Conservation (phyloP, 2,329 filamentous ascomycete species). For the Dothistroma septosporum region DNA sequence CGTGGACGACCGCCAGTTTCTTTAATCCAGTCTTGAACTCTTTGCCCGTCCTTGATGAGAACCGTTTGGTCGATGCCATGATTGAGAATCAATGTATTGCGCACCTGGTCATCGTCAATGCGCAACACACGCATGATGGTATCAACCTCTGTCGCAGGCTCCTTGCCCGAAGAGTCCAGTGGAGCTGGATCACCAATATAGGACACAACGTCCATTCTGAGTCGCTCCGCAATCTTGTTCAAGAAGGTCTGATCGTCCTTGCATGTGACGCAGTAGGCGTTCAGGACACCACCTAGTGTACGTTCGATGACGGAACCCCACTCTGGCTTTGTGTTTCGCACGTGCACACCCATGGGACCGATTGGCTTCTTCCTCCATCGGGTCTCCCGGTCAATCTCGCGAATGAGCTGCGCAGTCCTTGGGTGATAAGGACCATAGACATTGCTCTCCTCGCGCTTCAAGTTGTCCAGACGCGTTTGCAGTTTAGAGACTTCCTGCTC, state of each 20-base stretch:
- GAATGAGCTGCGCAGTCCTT: conserved; percentile 61
- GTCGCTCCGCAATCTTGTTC: conserved; percentile 58
- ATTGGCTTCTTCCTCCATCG: conserved; percentile 70
- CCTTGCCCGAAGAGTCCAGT: conserved; percentile 60
- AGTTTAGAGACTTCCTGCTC: conserved; percentile 37
- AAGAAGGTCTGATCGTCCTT: conserved; percentile 71
- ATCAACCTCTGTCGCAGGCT: conserved; percentile 68
- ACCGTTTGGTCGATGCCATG: conserved; percentile 79
- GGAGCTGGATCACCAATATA: conserved; percentile 58
- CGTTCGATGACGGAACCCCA: conserved; percentile 83
- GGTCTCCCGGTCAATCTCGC: conserved; percentile 63
- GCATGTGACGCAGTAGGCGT: conserved; percentile 75
- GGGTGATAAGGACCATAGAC: conserved; percentile 61
- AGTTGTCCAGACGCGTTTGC: conserved; percentile 47
- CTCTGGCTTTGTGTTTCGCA: conserved; percentile 70
- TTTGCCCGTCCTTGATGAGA: conserved; percentile 63
- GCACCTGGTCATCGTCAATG: conserved; percentile 74
- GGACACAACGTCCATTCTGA: conserved; percentile 52
- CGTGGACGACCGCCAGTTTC: conserved; percentile 46
- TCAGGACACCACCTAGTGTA: conserved; percentile 64
- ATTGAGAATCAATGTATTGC: conserved; percentile 78
- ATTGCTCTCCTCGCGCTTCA: conserved; percentile 57
- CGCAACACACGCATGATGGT: conserved; percentile 76
- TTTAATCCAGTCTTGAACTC: conserved; percentile 68
- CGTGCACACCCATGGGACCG: conserved; percentile 75